phyloP scores from a whole-genome alignment of 768 basidiomycete species.

The Sporobolomyces pararoseus region DNA sequence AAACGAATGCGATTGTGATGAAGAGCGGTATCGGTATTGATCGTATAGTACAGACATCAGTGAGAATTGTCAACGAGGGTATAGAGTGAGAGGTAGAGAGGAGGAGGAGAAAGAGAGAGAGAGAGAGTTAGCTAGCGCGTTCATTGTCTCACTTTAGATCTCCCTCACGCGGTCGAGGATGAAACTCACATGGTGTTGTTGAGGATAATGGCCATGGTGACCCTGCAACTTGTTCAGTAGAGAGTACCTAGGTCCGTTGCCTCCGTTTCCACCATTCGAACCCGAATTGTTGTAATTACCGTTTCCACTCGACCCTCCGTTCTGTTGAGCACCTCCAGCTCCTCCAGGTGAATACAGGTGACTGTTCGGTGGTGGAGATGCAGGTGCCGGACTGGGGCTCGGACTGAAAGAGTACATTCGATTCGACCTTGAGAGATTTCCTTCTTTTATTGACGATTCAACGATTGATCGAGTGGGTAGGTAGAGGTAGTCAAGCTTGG shows the following conservation, averaged over 20 bases:
- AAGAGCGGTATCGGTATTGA: no score
- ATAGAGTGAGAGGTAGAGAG: neutral
- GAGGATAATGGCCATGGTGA: constrained; percentile 25
- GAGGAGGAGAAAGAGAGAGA: neutral
- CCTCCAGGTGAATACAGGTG: constrained; percentile 26
- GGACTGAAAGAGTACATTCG: constrained; percentile 28
- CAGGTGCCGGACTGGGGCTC: constrained; percentile 30
- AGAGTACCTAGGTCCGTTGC: constrained; percentile 13
- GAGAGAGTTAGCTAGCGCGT: neutral
- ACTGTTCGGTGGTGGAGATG: constrained; percentile 24
- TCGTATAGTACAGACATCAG: neutral
- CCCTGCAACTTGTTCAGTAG: constrained; percentile 37
- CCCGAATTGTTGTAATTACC: neutral
- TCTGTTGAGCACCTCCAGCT: neutral
- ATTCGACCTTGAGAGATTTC: neutral
- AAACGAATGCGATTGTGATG: neutral
- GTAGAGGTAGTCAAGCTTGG: neutral
- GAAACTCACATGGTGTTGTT: constrained; percentile 32
- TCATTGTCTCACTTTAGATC: no score
- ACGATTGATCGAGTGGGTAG: no score
- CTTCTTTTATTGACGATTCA: no score
- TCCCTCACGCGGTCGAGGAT: neutral
- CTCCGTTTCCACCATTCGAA: neutral
- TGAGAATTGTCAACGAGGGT: no score
- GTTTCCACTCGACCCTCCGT: neutral